A percentile compares a stretch with the other conserved stretches of the same genome.
phyloP scores from a whole-genome alignment of 495 filamentous ascomycete species.

The Pseudevernia furfuracea region DNA sequence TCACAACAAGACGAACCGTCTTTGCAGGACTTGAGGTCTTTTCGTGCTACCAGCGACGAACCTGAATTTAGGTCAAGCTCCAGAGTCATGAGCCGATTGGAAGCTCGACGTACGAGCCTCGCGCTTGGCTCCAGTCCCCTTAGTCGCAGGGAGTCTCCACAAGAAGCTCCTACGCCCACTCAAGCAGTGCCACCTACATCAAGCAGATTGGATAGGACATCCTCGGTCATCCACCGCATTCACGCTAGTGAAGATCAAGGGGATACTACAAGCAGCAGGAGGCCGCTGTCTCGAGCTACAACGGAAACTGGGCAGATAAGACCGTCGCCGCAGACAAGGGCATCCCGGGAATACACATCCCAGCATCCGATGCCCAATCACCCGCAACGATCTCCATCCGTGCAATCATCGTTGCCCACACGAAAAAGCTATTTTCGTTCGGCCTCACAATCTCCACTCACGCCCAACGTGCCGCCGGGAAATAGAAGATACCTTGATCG shows the following conservation, averaged over 20 bases:
- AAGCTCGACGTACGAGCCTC: constrained; percentile 61
- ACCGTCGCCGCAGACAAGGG: constrained; percentile 34
- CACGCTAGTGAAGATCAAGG: constrained; percentile 38
- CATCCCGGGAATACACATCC: constrained; percentile 38
- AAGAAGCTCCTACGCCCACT: constrained; percentile 33
- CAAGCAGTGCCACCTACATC: constrained; percentile 27
- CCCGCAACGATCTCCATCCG: constrained; percentile 38
- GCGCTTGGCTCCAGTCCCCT: constrained; percentile 38
- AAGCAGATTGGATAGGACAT: constrained; percentile 37
- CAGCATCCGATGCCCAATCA: constrained; percentile 33
- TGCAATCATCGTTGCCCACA: constrained; percentile 37
- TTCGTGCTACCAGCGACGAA: constrained; percentile 40
- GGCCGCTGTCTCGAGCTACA: constrained; percentile 37
- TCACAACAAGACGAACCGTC: constrained; percentile 29
- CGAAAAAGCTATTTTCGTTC: constrained; percentile 41
- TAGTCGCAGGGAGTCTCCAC: constrained; percentile 24
- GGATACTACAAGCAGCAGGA: constrained; percentile 28
- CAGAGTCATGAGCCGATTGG: constrained; percentile 60
- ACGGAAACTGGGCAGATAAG: constrained; percentile 34
- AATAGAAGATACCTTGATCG: constrained; percentile 38
- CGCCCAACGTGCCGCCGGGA: constrained; percentile 41
- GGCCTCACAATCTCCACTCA: constrained; percentile 34
- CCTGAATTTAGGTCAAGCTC: constrained; percentile 46
- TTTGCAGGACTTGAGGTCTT: constrained; percentile 32
- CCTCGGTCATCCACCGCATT: constrained; percentile 37